Evolutionary conservation across 2,329 filamentous ascomycete genomes (phyloP).

Genomic region (Penicillium sp.): DNA sequence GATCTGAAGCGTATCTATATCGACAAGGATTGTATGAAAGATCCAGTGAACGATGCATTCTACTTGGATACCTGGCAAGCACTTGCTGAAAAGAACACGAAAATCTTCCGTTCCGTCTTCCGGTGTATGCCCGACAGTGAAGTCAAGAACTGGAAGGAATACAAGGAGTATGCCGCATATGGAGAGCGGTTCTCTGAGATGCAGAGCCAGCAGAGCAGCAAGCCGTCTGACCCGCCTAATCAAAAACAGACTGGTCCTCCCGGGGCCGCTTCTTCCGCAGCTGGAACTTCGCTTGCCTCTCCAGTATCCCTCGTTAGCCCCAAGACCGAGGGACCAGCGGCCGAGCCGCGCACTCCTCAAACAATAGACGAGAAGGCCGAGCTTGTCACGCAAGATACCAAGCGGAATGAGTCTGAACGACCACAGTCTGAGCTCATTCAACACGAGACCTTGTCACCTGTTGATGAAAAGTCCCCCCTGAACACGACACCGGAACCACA

Average conservation of each 20-base stretch:
- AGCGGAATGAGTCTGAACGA: constrained; percentile 32
- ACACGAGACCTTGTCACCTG: constrained; percentile 30
- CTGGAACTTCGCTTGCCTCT: constrained; percentile 24
- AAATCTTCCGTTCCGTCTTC: constrained; percentile 88
- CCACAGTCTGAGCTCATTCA: constrained; percentile 29
- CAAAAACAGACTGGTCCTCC: constrained; percentile 39
- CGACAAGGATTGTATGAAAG: constrained; percentile 88
- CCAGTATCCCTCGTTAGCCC: constrained; percentile 24
- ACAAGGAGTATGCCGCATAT: constrained; percentile 78
- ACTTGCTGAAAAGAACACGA: constrained; percentile 90
- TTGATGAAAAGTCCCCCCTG: constrained; percentile 44
- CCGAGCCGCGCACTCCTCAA: constrained; percentile 29
- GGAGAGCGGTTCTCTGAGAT: constrained; percentile 68
- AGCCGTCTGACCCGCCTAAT: constrained; percentile 47
- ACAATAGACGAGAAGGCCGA: constrained; percentile 35
- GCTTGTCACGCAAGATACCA: constrained; percentile 31
- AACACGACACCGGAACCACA: constrained; percentile 28
- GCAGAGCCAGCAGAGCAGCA: constrained; percentile 52
- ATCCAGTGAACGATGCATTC: constrained; percentile 77
- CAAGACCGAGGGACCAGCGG: constrained; percentile 28
- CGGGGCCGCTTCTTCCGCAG: constrained; percentile 28
- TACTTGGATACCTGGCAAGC: constrained; percentile 83
- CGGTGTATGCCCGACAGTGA: constrained; percentile 95
- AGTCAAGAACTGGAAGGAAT: constrained; percentile 88
- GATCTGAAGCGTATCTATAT: constrained; percentile 72